Base-by-base conservation (phyloP, 352 stramenopile species). In the Globisporangium echinulatum region DNA sequence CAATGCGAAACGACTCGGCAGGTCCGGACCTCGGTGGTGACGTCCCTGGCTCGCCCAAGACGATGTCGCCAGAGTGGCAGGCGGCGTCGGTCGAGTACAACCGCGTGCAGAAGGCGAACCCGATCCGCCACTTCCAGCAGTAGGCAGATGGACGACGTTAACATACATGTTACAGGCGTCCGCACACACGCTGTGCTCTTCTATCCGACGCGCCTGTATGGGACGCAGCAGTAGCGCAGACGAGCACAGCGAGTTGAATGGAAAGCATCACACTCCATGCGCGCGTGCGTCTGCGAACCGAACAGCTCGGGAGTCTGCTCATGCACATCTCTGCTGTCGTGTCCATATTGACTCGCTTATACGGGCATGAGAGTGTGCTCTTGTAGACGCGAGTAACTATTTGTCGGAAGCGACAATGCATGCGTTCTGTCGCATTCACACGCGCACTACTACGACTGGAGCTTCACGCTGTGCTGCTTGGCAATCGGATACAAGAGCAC, bases 71-170 rank as follows among this genome's bases (percentile, higher is more conserved):
- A n/a, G 83, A 91, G 68, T 93, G 83, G 83, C 58, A 75, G 65
- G 81, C 71, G 13, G 83, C 83, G 15, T 87, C 81, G 53, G 72
- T 88, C 52, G 83, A 89, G 70, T 91, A 89, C 74, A 77, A 49
- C 68, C 79, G 82, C 64, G 79, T 76, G 56, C 81, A 93, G 70
- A 91, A 93, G 66, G 82, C 80, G 68, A 89, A 93, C 69, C 83
- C 83, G 52, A 93, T 93, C 63, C 76, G 73, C 56, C 77, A 87
- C 76, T 91, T 90, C 70, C 84, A 85, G 70, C 68, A 85, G 69
- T 92, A 92, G 85, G 66, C 71, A 66, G 52, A 3, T 33, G 25
- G 25, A 66, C 47, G 14, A 56, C 53, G 44, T 42, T 39, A 48
- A 33, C 52, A 54, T 58, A 40, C 50, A 63, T 58, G 46, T 58